These are phyloP conservation scores for Lagerstroemia speciosa DNA, from an alignment of 345 rosid genomes.

Conservation along the genomic window DNA sequence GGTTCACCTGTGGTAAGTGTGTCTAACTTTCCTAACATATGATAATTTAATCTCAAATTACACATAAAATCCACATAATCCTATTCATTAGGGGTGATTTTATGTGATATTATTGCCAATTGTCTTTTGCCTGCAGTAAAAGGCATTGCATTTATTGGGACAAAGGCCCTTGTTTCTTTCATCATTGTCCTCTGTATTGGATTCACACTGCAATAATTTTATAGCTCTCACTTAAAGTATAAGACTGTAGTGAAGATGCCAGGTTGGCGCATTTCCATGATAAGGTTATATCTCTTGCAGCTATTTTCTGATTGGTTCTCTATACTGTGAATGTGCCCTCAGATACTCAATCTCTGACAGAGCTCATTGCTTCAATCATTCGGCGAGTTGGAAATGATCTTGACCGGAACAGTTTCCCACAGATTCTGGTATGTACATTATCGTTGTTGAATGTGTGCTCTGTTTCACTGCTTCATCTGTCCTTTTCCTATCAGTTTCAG, in stretches of 20 bases:
- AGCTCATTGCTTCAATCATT: constrained; percentile 68
- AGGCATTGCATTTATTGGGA: background rate
- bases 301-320: background rate
- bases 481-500: background rate
- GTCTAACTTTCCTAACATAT: background rate
- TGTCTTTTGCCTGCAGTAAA: background rate
- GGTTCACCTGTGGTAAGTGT: constrained; percentile 77
- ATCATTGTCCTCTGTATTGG: no score
- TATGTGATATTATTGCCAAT: background rate
- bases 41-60: background rate
- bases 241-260: background rate
- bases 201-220: no score
- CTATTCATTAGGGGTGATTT: background rate
- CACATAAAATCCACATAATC: no score
- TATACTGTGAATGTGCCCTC: constrained; percentile 12
- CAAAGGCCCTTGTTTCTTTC: no score
- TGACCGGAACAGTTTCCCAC: constrained; percentile 66
- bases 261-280: background rate
- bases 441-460: background rate
- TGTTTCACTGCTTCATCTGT: background rate
- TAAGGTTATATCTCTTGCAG: background rate
- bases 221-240: background rate
- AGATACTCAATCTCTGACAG: constrained; percentile 76
- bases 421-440: constrained; percentile 51
- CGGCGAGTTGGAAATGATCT: constrained; percentile 82